Evolutionary conservation across 2,329 filamentous ascomycete genomes (phyloP), one percentile per base, ranked within the genome.

Genomic region (Fusarium burgessii): DNA sequence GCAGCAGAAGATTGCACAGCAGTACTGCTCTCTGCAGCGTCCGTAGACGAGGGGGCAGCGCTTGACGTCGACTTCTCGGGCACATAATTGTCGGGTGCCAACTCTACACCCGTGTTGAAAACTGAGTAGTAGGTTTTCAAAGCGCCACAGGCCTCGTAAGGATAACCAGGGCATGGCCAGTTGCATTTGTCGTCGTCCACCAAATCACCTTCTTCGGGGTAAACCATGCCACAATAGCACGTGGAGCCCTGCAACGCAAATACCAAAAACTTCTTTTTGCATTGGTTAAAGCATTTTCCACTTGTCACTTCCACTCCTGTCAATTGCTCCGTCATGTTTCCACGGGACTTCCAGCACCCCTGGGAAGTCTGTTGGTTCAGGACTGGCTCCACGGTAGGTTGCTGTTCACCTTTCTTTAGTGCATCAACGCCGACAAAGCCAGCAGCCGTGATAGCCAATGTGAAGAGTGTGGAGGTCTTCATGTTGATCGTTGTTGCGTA

Each of bases 201-300:
- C 65, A 90, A 78, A 42, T 83, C 82, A 18, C 82, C 82, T 41
- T 83, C 75, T 18, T 90, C 84, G 1, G 94, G 94, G 50, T 95
- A 86, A 63, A 85, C 80, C 69, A 89, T 82, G 64, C 94, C 94
- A 76, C 94, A 97, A 76, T 85, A 93, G 82, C 94, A 97, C 20
- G 85, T 83, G 18, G 88, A 88, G 20, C 86, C 85, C 11, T 86
- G 88, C 46, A 93, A 82, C 35, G 86, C 93, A 75, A 91, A 88
- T 11, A 94, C 91, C 2, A 85, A 72, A 35, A 79, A 83, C 38
- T 86, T 84, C 11, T 83, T 76, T 5, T 80, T 76, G 75, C 87
- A 89, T 3, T 74, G 54, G 0, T 71, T 33, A 17, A 70, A 72
- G 72, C 88, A 90, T 15, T 71, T 65, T 58, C 85, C 86, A 15